A percentile compares a stretch with the other conserved stretches of the same genome.
Conservation (phyloP, 2,329 filamentous ascomycete genomes). For the Mariannaea elegans region DNA sequence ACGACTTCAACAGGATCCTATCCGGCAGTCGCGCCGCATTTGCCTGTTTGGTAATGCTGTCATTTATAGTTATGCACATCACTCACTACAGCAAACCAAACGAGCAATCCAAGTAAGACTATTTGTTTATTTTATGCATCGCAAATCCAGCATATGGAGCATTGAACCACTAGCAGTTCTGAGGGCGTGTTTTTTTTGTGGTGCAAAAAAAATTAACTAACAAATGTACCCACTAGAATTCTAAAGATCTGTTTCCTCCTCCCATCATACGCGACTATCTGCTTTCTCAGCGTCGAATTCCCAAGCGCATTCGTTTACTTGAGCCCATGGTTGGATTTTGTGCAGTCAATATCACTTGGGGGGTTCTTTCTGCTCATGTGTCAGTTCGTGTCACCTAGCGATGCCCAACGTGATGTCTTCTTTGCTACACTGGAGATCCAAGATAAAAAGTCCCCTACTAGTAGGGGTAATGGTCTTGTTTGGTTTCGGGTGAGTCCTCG, state of each 20-base stretch:
- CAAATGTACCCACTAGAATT: slow-evolving; percentile 5
- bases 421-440: slow-evolving; percentile 31
- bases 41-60: slow-evolving; percentile 26
- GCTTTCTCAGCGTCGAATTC: slow-evolving; percentile 25
- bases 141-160: no score
- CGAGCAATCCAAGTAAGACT: slow-evolving; percentile 35
- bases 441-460: slow-evolving; percentile 8
- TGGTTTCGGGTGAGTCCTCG: slow-evolving; percentile 27
- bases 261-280: slow-evolving; percentile 28
- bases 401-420: slow-evolving; percentile 30
- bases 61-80: slow-evolving; percentile 25
- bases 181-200: no score
- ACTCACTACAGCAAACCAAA: slow-evolving; percentile 31
- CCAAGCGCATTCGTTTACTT: slow-evolving; percentile 28
- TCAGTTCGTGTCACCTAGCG: slow-evolving; percentile 30
- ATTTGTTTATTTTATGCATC: no score
- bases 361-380: slow-evolving; percentile 36
- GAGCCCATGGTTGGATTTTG: slow-evolving; percentile 28
- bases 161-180: no score
- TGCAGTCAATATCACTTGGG: slow-evolving; percentile 30
- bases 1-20: slow-evolving; percentile 30
- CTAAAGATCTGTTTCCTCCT: slow-evolving; percentile 29
- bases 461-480: slow-evolving; percentile 16
- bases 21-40: slow-evolving; percentile 30
- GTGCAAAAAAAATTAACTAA: no score